phyloP scores from a whole-genome alignment of 2,329 filamentous ascomycete genomes.

The Paraphaeosphaeria sporulosa region DNA sequence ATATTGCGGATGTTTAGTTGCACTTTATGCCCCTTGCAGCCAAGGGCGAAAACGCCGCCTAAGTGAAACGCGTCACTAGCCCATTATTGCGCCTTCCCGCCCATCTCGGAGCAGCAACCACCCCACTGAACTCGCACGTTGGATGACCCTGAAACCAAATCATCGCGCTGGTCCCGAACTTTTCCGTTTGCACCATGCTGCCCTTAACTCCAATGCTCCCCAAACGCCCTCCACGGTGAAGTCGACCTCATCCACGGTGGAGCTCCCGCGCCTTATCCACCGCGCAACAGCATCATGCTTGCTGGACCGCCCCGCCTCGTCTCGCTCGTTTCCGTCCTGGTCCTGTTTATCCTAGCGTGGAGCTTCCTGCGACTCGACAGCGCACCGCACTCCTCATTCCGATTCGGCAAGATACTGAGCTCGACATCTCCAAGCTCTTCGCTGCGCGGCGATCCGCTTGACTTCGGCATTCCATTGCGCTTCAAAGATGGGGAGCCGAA shows the following conservation, averaged over 20 bases:
- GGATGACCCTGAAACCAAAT: slow-evolving; percentile 4
- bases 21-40: slow-evolving; percentile 2
- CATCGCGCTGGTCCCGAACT: background rate
- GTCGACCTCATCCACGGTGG: slow-evolving; percentile 2
- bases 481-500: slow-evolving; percentile 42
- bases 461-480: slow-evolving; percentile 45
- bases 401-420: slow-evolving; percentile 22
- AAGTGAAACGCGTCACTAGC: slow-evolving; percentile 14
- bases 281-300: slow-evolving; percentile 37
- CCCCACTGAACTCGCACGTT: slow-evolving; percentile 3
- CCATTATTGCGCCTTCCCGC: background rate
- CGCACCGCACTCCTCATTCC: slow-evolving; percentile 19
- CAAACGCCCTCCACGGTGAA: slow-evolving; percentile 1
- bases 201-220: slow-evolving; percentile 20
- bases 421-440: slow-evolving; percentile 15
- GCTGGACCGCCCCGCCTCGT: slow-evolving; percentile 45
- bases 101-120: background rate
- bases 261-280: background rate
- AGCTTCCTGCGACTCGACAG: slow-evolving; percentile 36
- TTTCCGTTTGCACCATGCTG: background rate
- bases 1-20: background rate
- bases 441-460: slow-evolving; percentile 37
- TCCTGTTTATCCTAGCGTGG: slow-evolving; percentile 38
- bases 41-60: background rate
- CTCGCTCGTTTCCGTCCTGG: slow-evolving; percentile 35